Conservation (phyloP, 2,329 filamentous ascomycete species). For the Didymella pomorum region DNA sequence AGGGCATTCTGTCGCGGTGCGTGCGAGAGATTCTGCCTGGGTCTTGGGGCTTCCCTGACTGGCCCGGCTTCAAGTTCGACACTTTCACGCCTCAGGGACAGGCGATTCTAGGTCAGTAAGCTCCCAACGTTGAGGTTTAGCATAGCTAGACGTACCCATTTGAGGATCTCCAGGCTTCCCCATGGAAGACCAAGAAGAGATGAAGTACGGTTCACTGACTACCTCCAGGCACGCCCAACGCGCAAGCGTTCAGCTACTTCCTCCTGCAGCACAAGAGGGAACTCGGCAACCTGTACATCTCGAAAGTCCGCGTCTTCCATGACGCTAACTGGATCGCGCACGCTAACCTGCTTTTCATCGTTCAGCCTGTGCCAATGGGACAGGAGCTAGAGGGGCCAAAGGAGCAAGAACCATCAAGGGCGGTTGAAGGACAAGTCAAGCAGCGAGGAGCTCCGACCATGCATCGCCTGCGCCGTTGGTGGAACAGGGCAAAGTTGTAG, state of each 20-base stretch:
- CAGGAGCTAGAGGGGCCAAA: background rate
- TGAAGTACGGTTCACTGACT: background rate
- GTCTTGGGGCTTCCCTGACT: slow-evolving; percentile 4
- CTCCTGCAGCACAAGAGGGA: slow-evolving; percentile 13
- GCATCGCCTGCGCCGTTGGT: background rate
- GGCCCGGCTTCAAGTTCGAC: background rate
- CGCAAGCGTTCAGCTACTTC: slow-evolving; percentile 15
- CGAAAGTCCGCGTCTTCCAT: background rate
- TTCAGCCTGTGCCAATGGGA: background rate
- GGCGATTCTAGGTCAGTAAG: slow-evolving; percentile 6
- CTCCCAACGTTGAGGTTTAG: too few species aligned
- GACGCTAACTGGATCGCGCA: background rate
- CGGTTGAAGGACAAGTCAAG: background rate
- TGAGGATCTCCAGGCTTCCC: too few species aligned
- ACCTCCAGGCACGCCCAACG: slow-evolving; percentile 7
- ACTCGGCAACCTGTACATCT: slow-evolving; percentile 10
- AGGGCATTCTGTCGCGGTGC: background rate
- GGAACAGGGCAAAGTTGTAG: background rate
- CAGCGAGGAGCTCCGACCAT: background rate
- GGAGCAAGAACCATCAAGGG: background rate
- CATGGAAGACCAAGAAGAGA: too few species aligned
- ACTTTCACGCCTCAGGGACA: background rate
- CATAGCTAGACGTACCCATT: too few species aligned
- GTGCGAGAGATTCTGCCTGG: slow-evolving; percentile 5
- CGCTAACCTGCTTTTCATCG: background rate